Evolutionary conservation across 1,284 basidiomycete species (phyloP), one percentile per base, ranked within the genome.

Genomic region (Ganoderma leucocontextum): DNA sequence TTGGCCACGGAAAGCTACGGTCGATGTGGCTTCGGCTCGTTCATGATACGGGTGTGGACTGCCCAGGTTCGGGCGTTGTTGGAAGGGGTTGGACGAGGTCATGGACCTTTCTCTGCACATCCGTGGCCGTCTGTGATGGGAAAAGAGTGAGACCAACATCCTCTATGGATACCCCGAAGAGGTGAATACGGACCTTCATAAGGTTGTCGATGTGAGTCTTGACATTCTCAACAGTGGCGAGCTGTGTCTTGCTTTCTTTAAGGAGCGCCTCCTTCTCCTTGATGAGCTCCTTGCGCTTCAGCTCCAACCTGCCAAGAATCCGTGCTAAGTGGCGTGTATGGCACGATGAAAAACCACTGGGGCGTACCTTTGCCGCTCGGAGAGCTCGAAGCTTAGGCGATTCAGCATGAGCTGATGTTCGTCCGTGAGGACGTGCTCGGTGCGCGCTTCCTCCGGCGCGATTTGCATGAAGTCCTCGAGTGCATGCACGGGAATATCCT

Each of bases 331-430:
- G 65, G 19, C 36, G 65, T 42, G 33, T 25, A 25, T 12, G 71
- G 33, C 75, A 70, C 71, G 66, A 68, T 67, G 25, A 22, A 69
- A 61, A 64, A 61, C 35, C 19, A 7, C n/a, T 42, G 64, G 52
- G 61, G 70, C 83, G 44, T 76, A 92, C 93, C 93, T 86, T 80
- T 94, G 91, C 59, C 93, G 89, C 81, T 95, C 93, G 47, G 86
- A 87, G 36, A 94, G 87, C 78, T 95, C 93, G 75, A 95, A 95
- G 75, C 88, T 91, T 62, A 95, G 84, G 55, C 92, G 89, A 75
- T 90, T 93, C 71, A 94, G 85, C 90, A 94, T 93, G 44, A 95
- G 83, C 74, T 93, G 90, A 77, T 94, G 93, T 53, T 91, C 85
- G 75, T 92, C 86, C 13, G 84, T 80, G 55, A 92, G 78, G 35